Percentiles rank a stretch among this genome's conserved stretches.
These are phyloP conservation scores for Sporisorium exsertum DNA, from an alignment of 1,284 basidiomycete species.

Conservation along the genomic window DNA sequence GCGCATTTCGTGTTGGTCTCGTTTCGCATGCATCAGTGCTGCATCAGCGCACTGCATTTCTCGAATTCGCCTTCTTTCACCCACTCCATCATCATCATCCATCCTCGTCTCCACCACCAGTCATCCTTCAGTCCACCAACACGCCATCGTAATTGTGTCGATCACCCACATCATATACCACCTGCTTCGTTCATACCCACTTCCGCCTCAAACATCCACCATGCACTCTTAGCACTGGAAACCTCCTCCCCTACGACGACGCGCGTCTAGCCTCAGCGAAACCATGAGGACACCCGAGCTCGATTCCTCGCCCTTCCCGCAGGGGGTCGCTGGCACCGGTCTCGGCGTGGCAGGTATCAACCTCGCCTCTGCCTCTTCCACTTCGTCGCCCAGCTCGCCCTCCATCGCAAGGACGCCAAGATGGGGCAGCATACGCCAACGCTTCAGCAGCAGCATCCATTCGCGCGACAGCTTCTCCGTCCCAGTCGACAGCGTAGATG, in stretches of 20 bases:
- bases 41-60: too few relatives aligned
- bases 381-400: conserved; percentile 12
- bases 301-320: conserved; percentile 6
- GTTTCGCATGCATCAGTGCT: too few relatives aligned
- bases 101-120: background rate
- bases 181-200: background rate
- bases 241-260: background rate
- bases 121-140: background rate
- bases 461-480: conserved; percentile 25
- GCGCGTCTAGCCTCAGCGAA: background rate
- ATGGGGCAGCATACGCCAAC: conserved; percentile 45
- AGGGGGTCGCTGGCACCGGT: conserved; percentile 2
- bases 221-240: background rate
- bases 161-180: background rate
- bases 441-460: conserved; percentile 47
- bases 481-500: conserved; percentile 33
- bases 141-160: too few relatives aligned
- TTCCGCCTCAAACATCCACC: background rate
- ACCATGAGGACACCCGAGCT: conserved; percentile 25
- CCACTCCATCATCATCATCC: background rate
- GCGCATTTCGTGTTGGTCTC: too few relatives aligned
- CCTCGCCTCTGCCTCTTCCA: conserved; percentile 14
- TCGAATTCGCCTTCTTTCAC: background rate
- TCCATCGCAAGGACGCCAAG: conserved; percentile 21
- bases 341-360: conserved; percentile 25